A percentile compares a stretch with the other conserved stretches of the same genome.
Evolutionary conservation across 2,329 filamentous ascomycete species (phyloP).

Genomic region (Nemania sp.): DNA sequence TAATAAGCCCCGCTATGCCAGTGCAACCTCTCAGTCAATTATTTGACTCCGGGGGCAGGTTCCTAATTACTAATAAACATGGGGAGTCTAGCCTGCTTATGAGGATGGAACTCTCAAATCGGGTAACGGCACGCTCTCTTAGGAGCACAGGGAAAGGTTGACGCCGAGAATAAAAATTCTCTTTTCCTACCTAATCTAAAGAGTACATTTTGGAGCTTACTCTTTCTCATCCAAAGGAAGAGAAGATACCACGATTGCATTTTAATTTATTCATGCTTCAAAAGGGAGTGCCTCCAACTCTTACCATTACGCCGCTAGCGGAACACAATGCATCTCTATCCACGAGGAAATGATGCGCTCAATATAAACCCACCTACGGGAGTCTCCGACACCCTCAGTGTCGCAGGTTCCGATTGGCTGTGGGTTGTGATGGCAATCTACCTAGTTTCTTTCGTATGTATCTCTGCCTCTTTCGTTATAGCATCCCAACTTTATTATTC

Average conservation of each 20-base stretch:
- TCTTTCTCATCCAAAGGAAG: neutral
- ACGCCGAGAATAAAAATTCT: too few relatives aligned
- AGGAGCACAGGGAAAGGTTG: neutral
- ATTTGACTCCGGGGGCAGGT: neutral
- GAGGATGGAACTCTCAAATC: neutral
- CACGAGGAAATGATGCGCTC: slow-evolving; percentile 57
- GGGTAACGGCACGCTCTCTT: neutral
- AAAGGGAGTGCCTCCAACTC: too few relatives aligned
- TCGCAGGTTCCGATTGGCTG: slow-evolving; percentile 64
- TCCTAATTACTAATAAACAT: neutral
- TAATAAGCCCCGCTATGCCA: neutral
- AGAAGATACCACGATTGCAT: neutral
- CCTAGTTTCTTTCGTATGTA: slow-evolving; percentile 52
- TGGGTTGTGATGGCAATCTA: slow-evolving; percentile 63
- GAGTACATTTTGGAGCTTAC: too few relatives aligned
- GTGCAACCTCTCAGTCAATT: neutral
- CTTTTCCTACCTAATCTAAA: too few relatives aligned
- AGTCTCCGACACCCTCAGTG: slow-evolving; percentile 52
- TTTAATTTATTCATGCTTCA: neutral
- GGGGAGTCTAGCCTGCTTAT: neutral
- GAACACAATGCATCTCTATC: slow-evolving; percentile 11
- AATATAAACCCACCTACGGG: slow-evolving; percentile 57
- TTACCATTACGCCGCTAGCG: neutral
- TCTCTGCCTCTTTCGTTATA: neutral
- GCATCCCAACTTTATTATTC: neutral